Conservation (phyloP, 768 basidiomycete genomes). For the Cubamyces lactineus region DNA sequence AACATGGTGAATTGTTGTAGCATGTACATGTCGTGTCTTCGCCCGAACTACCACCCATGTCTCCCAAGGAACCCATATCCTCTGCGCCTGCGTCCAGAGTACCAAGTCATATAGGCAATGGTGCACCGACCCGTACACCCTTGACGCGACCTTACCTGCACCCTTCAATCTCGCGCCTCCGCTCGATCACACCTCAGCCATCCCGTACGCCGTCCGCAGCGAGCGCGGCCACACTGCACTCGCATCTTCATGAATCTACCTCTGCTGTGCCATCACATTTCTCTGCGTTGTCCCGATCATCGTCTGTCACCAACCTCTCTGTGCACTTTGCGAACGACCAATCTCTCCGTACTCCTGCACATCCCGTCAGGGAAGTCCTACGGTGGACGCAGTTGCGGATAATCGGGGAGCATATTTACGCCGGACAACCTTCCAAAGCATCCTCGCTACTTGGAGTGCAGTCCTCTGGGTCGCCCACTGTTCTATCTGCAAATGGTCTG, state of each 20-base stretch:
- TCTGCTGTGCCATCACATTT: constrained; percentile 68
- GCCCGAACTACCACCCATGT: constrained; percentile 27
- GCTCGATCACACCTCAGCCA: constrained; percentile 62
- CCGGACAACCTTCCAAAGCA: constrained; percentile 57
- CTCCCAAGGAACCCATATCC: constrained; percentile 15
- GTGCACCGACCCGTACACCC: constrained; percentile 14
- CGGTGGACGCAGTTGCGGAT: constrained; percentile 72
- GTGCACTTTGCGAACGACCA: constrained; percentile 31
- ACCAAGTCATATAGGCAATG: constrained; percentile 12
- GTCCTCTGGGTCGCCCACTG: constrained; percentile 69
- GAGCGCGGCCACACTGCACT: constrained; percentile 47
- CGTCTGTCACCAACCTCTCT: constrained; percentile 59
- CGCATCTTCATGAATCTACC: constrained; percentile 45
- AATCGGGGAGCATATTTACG: constrained; percentile 60
- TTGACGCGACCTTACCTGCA: constrained; percentile 61
- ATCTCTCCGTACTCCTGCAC: constrained; percentile 4
- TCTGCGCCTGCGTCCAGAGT: constrained; percentile 12
- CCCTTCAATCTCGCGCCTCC: constrained; percentile 78
- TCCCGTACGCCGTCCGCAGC: constrained; percentile 45
- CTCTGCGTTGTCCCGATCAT: constrained; percentile 69
- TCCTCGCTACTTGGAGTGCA: constrained; percentile 63
- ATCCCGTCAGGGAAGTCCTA: constrained; percentile 60
- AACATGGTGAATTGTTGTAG: constrained; percentile 31
- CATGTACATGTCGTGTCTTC: constrained; percentile 42
- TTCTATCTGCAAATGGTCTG: constrained; percentile 82